phyloP scores from a whole-genome alignment of 306 rosid genomes.

The Prunus persica region Prunus_persica_NCBIv2 NC_034011.1:6483501-6484000 shows the following conservation, averaged over 20 bases:
- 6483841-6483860: not conserved
- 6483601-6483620: not conserved
- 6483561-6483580: slow-evolving; percentile 38
- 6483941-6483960: not conserved
- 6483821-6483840: no score
- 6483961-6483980: not conserved
- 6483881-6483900: not conserved
- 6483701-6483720: not conserved
- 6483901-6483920: not conserved
- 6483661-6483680: not conserved
- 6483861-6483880: not conserved
- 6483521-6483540: slow-evolving; percentile 87
- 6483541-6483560: slow-evolving; percentile 72
- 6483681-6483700: not conserved
- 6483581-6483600: slow-evolving; percentile 2
- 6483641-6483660: not conserved
- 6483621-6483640: not conserved
- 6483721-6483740: no score
- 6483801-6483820: no score
- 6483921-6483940: no score
- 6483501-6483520: slow-evolving; percentile 60
- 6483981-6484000: not conserved
- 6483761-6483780: not conserved
- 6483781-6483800: not conserved
- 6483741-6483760: not conserved